These are phyloP conservation scores for Babesia bigemina DNA, from an alignment of 169 alveolate genomes.

Conservation along the genomic window DNA sequence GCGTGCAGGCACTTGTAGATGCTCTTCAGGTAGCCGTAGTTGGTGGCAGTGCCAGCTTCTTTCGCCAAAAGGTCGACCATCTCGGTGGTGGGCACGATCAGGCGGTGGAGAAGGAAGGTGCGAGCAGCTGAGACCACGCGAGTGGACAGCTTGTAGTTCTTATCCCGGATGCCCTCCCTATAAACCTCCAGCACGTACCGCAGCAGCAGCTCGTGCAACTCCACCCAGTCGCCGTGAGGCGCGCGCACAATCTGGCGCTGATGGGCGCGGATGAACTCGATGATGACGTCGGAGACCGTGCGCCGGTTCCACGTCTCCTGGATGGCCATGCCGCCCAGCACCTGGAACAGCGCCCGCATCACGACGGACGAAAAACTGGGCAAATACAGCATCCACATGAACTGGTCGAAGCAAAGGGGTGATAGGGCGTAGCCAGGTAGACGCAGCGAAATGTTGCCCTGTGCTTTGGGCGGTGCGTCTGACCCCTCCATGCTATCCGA, in stretches of 20 bases:
- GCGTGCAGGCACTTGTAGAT: slow-evolving; percentile 51
- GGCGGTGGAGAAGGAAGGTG: slow-evolving; percentile 19
- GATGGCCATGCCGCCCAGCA: slow-evolving; percentile 34
- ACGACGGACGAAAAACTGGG: slow-evolving; percentile 48
- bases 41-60: slow-evolving; percentile 37
- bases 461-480: slow-evolving; percentile 4
- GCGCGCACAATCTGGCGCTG: slow-evolving; percentile 2
- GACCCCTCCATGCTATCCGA: slow-evolving; percentile 2
- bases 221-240: not conserved
- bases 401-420: slow-evolving; percentile 39
- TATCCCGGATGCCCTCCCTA: slow-evolving; percentile 6
- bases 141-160: slow-evolving; percentile 28
- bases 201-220: slow-evolving; percentile 15
- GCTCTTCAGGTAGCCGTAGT: slow-evolving; percentile 62
- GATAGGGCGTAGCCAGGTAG: slow-evolving; percentile 60
- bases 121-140: slow-evolving; percentile 22
- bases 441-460: slow-evolving; percentile 32
- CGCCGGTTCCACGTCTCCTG: slow-evolving; percentile 35
- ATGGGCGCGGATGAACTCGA: slow-evolving; percentile 41
- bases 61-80: slow-evolving; percentile 13
- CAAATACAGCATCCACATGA: slow-evolving; percentile 36
- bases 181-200: slow-evolving; percentile 22
- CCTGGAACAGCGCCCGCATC: slow-evolving; percentile 27
- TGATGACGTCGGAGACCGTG: slow-evolving; percentile 34
- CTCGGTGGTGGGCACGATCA: slow-evolving; percentile 16